Evolutionary conservation across 2,329 filamentous ascomycete species (phyloP).

Genomic region (Hypoxylon sp.): DNA sequence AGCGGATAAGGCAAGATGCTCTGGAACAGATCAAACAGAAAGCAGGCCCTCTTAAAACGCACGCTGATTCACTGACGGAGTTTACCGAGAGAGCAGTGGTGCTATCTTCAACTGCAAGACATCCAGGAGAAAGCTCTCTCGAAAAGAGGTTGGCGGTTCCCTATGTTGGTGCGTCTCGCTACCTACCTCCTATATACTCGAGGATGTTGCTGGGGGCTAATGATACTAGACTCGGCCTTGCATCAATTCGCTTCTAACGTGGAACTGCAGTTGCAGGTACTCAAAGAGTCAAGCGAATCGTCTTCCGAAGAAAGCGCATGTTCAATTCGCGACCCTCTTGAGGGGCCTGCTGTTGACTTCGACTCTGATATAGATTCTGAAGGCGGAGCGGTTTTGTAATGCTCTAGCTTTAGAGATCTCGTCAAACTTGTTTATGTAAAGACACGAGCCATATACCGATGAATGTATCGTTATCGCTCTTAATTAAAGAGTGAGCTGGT

Average conservation of each 20-base stretch:
- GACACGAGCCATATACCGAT: background rate
- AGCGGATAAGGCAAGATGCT: constrained; percentile 47
- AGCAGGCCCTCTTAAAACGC: constrained; percentile 27
- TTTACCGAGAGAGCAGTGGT: constrained; percentile 38
- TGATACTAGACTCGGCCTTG: constrained; percentile 1
- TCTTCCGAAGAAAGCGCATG: constrained; percentile 3
- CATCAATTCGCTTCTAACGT: background rate
- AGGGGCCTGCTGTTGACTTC: constrained; percentile 53
- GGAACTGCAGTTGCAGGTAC: background rate
- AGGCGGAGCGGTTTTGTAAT: constrained; percentile 16
- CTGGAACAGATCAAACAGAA: constrained; percentile 46
- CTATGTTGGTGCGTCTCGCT: constrained; percentile 17
- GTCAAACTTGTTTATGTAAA: background rate
- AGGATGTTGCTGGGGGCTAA: constrained; percentile 1
- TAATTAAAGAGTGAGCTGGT: background rate
- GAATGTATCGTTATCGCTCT: background rate
- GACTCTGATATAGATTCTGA: constrained; percentile 48
- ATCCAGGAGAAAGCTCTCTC: background rate
- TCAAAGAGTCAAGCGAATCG: constrained; percentile 15
- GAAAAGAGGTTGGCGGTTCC: background rate
- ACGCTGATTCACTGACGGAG: constrained; percentile 48
- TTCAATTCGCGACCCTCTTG: background rate
- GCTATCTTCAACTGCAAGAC: background rate
- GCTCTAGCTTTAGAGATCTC: background rate
- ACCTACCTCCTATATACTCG: no score